phyloP scores from a whole-genome alignment of 805 yeast genomes.

The Wickerhamomyces ciferrii region DNA sequence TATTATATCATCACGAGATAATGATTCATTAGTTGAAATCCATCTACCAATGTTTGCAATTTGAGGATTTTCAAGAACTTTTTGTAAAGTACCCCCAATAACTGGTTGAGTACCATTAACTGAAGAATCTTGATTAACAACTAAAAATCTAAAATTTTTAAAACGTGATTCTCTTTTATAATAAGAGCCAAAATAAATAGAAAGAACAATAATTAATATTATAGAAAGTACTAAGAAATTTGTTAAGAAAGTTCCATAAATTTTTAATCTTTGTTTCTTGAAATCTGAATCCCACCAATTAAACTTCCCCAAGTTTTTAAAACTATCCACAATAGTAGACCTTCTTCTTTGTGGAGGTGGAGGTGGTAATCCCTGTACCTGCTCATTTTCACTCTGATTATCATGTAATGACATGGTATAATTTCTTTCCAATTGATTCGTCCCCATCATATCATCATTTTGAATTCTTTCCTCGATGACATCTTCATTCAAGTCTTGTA shows the following conservation, averaged over 20 bases:
- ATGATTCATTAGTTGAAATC: conserved; percentile 5
- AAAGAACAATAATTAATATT: conserved; percentile 19
- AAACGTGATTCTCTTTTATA: conserved; percentile 16
- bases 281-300: conserved; percentile 17
- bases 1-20: conserved; percentile 29
- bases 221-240: conserved; percentile 18
- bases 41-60: conserved; percentile 13
- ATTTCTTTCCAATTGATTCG: conserved; percentile 3
- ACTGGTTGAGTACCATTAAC: conserved; percentile 11
- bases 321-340: conserved; percentile 11
- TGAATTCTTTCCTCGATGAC: conserved; percentile 7
- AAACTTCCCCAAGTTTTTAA: conserved; percentile 11
- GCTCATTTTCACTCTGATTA: too few relatives aligned
- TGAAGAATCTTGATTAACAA: conserved; percentile 20
- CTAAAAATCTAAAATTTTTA: conserved; percentile 18
- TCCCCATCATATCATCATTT: conserved; percentile 10
- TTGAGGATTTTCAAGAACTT: conserved; percentile 1
- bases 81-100: conserved; percentile 9
- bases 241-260: conserved; percentile 10
- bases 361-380: background rate
- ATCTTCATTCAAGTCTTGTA: conserved; percentile 11
- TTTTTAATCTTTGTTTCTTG: conserved; percentile 11
- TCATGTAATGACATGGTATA: too few relatives aligned
- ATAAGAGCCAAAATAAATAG: conserved; percentile 27
- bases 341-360: conserved; percentile 2